A percentile compares a stretch with the other conserved stretches of the same genome.
These are phyloP conservation scores for Alternaria infectoria DNA, from an alignment of 2,329 filamentous ascomycete genomes.

Conservation along the genomic window DNA sequence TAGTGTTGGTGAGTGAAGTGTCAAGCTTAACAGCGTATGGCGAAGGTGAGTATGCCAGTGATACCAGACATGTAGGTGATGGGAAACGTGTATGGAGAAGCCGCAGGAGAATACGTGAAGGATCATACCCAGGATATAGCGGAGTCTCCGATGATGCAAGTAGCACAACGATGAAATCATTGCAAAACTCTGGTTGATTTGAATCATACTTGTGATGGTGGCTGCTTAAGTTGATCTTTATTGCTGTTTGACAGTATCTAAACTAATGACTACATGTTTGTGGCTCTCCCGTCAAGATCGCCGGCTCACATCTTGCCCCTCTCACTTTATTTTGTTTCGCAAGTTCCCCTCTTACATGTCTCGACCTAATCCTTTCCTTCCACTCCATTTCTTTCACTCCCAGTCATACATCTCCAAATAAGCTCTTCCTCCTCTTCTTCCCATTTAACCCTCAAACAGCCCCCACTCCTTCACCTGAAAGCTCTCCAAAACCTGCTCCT, in stretches of 20 bases:
- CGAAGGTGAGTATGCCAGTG: background rate
- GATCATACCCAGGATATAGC: background rate
- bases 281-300: background rate
- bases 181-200: background rate
- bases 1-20: background rate
- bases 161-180: background rate
- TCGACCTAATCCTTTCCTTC: background rate
- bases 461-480: conserved; percentile 83
- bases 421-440: background rate
- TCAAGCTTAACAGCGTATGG: background rate
- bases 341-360: background rate
- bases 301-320: background rate
- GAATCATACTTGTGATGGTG: background rate
- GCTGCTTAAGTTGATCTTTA: background rate
- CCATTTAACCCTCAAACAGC: conserved; percentile 62
- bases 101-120: background rate
- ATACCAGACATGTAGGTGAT: background rate
- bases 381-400: background rate
- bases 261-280: background rate
- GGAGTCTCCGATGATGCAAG: background rate
- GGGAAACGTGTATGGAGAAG: background rate
- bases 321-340: too few relatives aligned
- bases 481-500: conserved; percentile 73
- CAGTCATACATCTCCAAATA: background rate
- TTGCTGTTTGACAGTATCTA: background rate